phyloP scores from a whole-genome alignment of 2,329 filamentous ascomycete species.

The Fusarium sp. region DNA sequence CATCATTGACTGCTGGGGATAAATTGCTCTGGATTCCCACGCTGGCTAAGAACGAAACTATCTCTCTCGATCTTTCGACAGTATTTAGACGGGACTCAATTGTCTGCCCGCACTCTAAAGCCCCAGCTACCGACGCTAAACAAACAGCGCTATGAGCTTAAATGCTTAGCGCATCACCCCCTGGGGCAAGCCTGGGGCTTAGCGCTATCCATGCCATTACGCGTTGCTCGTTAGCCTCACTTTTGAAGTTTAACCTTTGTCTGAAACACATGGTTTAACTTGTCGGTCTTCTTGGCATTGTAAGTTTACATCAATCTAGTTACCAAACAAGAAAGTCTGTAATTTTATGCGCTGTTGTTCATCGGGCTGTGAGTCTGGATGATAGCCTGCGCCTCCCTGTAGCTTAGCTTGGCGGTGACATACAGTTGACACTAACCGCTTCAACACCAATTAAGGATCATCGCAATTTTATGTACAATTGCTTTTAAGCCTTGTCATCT shows the following conservation, averaged over 20 bases:
- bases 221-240: neutral
- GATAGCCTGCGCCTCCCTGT: neutral
- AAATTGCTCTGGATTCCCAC: accelerated
- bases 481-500: neutral
- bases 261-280: neutral
- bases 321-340: neutral
- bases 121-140: neutral
- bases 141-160: neutral
- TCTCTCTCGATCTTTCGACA: too few relatives aligned
- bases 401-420: conserved; percentile 29
- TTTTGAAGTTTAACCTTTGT: neutral
- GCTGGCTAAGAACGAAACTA: accelerated
- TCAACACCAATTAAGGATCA: neutral
- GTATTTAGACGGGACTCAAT: neutral
- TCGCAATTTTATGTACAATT: conserved; percentile 14
- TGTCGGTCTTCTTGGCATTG: neutral
- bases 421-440: neutral
- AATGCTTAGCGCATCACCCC: neutral
- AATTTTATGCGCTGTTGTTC: neutral
- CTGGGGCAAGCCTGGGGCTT: neutral
- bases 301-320: neutral
- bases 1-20: too few relatives aligned
- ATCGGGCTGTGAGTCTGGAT: neutral
- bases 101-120: neutral
- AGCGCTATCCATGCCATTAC: neutral